Percentiles rank a stretch among this genome's conserved stretches.
These are phyloP conservation scores for Psilocybe cubensis DNA, from an alignment of 768 basidiomycete species.

Conservation along the genomic window DNA sequence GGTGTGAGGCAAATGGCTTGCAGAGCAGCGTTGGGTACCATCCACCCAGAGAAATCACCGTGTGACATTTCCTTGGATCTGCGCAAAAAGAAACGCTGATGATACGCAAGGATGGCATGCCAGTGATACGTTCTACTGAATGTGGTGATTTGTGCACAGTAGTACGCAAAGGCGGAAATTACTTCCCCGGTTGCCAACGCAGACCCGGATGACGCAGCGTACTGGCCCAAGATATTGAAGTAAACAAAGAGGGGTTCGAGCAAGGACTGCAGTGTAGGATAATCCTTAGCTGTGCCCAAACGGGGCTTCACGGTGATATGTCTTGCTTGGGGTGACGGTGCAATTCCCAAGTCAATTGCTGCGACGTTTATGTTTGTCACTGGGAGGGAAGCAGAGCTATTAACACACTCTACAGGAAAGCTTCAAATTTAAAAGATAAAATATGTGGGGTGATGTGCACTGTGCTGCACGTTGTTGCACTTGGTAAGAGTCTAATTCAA, in stretches of 20 bases:
- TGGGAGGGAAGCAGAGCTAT: too few species aligned
- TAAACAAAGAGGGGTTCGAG: slow-evolving; percentile 9
- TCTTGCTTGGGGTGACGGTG: too few species aligned
- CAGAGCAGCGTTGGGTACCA: neutral
- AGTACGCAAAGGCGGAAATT: neutral
- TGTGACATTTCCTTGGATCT: neutral
- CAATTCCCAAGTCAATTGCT: too few species aligned
- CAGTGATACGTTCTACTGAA: slow-evolving; percentile 6
- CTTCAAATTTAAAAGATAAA: too few species aligned
- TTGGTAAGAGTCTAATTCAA: too few species aligned
- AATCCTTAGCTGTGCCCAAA: slow-evolving; percentile 3
- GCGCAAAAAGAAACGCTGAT: neutral
- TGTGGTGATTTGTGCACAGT: slow-evolving; percentile 1
- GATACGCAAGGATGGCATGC: neutral
- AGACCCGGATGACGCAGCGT: slow-evolving; percentile 5
- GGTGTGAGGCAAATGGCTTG: neutral
- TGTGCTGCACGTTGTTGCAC: too few species aligned
- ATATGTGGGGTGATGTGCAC: too few species aligned
- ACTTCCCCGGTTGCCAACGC: neutral
- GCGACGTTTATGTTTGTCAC: too few species aligned
- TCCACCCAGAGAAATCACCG: neutral
- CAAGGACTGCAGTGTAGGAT: slow-evolving; percentile 11
- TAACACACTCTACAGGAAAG: too few species aligned
- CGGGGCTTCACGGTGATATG: too few species aligned
- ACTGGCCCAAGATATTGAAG: slow-evolving; percentile 4